Percentiles rank a stretch among this genome's conserved stretches.
Evolutionary conservation across 1,284 basidiomycete genomes (phyloP).

Genomic region (Coniferiporia weirii): DNA sequence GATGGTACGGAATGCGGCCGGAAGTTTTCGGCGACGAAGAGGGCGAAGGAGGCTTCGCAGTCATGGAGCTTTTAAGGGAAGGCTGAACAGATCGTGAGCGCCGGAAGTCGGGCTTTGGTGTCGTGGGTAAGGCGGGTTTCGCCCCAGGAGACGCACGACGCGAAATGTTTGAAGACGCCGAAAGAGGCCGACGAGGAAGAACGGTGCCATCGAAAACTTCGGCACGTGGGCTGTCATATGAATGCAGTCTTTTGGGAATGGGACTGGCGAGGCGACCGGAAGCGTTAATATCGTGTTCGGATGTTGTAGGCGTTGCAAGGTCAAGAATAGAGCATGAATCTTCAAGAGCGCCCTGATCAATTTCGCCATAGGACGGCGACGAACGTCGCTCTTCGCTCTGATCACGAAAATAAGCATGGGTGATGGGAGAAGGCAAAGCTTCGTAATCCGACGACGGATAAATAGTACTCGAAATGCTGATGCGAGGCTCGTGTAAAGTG

Average conservation of each 20-base stretch:
- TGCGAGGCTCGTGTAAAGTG: slow-evolving; percentile 33
- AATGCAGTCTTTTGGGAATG: slow-evolving; percentile 4
- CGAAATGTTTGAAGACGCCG: slow-evolving; percentile 1
- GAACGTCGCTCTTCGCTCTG: slow-evolving; percentile 1
- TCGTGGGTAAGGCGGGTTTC: slow-evolving; percentile 22
- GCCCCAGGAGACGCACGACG: slow-evolving; percentile 6
- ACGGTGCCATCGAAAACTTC: not conserved
- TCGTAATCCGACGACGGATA: slow-evolving; percentile 32
- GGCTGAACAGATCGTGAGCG: slow-evolving; percentile 15
- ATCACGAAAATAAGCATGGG: not conserved
- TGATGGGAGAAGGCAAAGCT: slow-evolving; percentile 10
- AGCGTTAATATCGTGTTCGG: slow-evolving; percentile 2
- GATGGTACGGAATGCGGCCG: slow-evolving; percentile 18
- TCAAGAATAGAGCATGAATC: slow-evolving; percentile 3
- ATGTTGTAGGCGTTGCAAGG: not conserved
- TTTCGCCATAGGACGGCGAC: slow-evolving; percentile 1
- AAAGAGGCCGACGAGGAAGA: slow-evolving; percentile 10
- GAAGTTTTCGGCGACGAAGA: slow-evolving; percentile 21
- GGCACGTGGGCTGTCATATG: slow-evolving; percentile 5
- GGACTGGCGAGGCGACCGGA: slow-evolving; percentile 1
- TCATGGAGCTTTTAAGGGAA: slow-evolving; percentile 3
- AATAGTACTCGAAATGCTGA: slow-evolving; percentile 43
- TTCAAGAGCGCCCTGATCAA: slow-evolving; percentile 6
- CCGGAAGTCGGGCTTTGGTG: slow-evolving; percentile 24
- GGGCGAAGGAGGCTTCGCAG: slow-evolving; percentile 20